Evolutionary conservation across 805 yeast species (phyloP).

Genomic region (Debaryomyces tyrocola): DNA sequence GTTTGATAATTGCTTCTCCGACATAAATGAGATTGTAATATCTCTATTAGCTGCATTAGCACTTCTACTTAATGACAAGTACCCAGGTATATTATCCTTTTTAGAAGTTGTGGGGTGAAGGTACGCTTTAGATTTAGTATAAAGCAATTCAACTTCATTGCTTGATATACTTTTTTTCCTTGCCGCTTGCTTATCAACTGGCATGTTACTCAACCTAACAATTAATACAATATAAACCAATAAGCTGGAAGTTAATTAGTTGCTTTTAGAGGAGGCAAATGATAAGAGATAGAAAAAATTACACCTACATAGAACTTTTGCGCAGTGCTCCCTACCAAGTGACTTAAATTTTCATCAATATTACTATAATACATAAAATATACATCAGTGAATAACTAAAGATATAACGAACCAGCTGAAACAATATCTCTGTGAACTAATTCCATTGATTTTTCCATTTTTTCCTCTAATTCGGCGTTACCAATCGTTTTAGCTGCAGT

Average conservation of each 20-base stretch:
- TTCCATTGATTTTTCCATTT: slow-evolving; percentile 83
- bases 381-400: slow-evolving; percentile 26
- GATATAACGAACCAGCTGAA: slow-evolving; percentile 91
- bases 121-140: slow-evolving; percentile 69
- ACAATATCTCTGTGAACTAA: slow-evolving; percentile 94
- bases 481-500: slow-evolving; percentile 95
- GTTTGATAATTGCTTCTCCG: slow-evolving; percentile 49
- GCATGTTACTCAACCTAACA: background rate
- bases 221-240: too few relatives aligned
- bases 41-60: slow-evolving; percentile 52
- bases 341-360: background rate
- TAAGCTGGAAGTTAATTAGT: too few relatives aligned
- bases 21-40: slow-evolving; percentile 65
- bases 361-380: background rate
- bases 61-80: slow-evolving; percentile 62
- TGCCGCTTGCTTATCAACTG: slow-evolving; percentile 1
- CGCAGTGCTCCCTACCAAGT: background rate
- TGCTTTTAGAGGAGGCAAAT: slow-evolving; percentile 4
- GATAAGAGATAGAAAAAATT: background rate
- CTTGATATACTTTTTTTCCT: slow-evolving; percentile 3
- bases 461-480: slow-evolving; percentile 77
- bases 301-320: background rate
- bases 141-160: slow-evolving; percentile 48
- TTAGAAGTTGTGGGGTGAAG: slow-evolving; percentile 78
- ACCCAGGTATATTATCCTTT: slow-evolving; percentile 80